A percentile compares a stretch with the other conserved stretches of the same genome.
These are phyloP conservation scores for Stephania yunnanensis DNA, from an alignment of 164 flowering plant species.

Conservation along the genomic window DNA sequence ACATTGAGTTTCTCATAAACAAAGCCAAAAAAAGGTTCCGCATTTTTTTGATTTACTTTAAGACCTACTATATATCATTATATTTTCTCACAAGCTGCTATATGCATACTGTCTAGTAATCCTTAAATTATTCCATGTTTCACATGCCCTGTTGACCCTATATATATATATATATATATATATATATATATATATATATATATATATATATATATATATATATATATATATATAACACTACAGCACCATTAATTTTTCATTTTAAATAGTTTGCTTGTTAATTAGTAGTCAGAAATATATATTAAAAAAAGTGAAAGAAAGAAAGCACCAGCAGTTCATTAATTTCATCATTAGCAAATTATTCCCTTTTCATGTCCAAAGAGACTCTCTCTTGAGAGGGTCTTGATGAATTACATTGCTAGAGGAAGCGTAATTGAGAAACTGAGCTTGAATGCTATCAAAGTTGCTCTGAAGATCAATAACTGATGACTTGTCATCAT, in stretches of 20 bases:
- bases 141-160: conserved; percentile 54
- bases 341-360: conserved; percentile 15
- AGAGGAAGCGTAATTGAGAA: conserved; percentile 43
- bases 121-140: conserved; percentile 24
- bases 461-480: conserved; percentile 22
- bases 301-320: neutral
- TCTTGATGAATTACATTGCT: conserved; percentile 56
- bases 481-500: conserved; percentile 27
- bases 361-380: conserved; percentile 42
- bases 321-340: neutral
- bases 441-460: conserved; percentile 27
- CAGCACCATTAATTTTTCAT: too few species aligned
- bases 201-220: too few species aligned
- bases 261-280: too few species aligned
- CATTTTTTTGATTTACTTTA: neutral
- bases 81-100: conserved; percentile 18
- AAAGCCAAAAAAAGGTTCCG: neutral
- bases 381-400: conserved; percentile 68
- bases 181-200: too few species aligned
- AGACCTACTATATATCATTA: neutral
- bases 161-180: too few species aligned
- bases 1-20: too few species aligned
- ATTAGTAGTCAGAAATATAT: too few species aligned
- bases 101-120: neutral
- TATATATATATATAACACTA: too few species aligned